Evolutionary conservation across 257 asterid species (phyloP), one percentile per base, ranked within the genome.

Genomic region (Eustoma russellianum): DNA sequence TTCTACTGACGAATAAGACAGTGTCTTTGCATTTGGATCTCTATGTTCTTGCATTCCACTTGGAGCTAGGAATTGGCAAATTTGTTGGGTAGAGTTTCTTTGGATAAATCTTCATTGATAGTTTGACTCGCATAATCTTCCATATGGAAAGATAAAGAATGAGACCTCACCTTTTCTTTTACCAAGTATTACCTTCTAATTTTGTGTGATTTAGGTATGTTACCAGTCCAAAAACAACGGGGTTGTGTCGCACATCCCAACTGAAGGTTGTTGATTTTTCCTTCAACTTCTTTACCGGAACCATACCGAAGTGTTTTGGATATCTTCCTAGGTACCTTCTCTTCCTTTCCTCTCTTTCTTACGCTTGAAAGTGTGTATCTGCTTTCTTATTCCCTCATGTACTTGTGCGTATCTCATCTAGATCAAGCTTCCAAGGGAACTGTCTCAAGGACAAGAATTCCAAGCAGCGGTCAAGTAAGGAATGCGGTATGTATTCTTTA

Each of bases 191-290:
- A 7, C n/a, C 13, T 50, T 38, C 46, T 43, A 0, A 13, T 57
- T 49, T 3, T 56, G 55, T 45, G 35, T 55, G 12, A 64, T 33
- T 57, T 64, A 87, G 98, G 84, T 62, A 70, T 66, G 80, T 76
- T 46, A 71, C 82, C 17, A 78, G 69, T 52, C 71, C 69, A 52
- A 68, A 72, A 43, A 68, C 70, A n/a, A 62, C 64, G 53, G 96
- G 95, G 19, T 68, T 91, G 24, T 91, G 98, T 57, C 62, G 79
- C 56, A 74, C 78, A 53, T 75, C 90, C 52, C 83, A 73, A 44
- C 75, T 91, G 61, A 85, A 70, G 80, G 78, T 79, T 48, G 83
- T 74, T 8, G 94, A 91, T 76, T 77, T 91, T 65, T 87, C 96
- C n/a, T 70, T 62, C 71, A 91, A 91, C 73, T 84, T 75, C 75